Conservation (phyloP, 768 basidiomycete genomes). For the Pholiota conissans region DNA sequence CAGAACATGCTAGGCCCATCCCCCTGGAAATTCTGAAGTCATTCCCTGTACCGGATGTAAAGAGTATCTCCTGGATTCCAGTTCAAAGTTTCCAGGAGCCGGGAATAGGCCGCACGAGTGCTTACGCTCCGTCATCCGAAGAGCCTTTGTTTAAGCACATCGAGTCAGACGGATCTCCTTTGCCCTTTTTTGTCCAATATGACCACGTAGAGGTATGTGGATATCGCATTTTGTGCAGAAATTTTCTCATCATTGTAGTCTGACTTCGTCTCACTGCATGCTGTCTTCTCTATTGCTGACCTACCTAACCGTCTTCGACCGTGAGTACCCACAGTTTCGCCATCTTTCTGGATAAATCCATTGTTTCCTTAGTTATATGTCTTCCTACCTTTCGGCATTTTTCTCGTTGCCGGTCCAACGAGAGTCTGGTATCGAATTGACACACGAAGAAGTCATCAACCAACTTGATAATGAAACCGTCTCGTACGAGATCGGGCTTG, state of each 20-base stretch:
- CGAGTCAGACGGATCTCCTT: conserved; percentile 57
- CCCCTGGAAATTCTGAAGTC: conserved; percentile 77
- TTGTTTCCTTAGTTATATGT: conserved; percentile 57
- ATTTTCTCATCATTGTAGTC: conserved; percentile 52
- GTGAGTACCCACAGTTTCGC: too few relatives aligned
- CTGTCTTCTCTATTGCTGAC: conserved; percentile 72
- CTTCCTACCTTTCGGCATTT: conserved; percentile 78
- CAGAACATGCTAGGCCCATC: conserved; percentile 81
- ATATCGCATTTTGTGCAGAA: not conserved
- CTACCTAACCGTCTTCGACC: conserved; percentile 77
- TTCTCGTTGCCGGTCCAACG: conserved; percentile 84
- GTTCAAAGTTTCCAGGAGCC: conserved; percentile 64
- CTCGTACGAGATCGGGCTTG: conserved; percentile 74
- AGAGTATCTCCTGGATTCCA: conserved; percentile 91
- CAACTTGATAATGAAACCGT: conserved; percentile 91
- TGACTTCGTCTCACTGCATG: conserved; percentile 85
- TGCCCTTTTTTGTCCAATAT: conserved; percentile 92
- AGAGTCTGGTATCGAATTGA: conserved; percentile 64
- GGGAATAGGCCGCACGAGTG: conserved; percentile 44
- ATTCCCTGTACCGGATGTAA: conserved; percentile 91
- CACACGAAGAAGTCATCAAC: conserved; percentile 90
- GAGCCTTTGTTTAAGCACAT: conserved; percentile 62
- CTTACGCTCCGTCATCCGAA: conserved; percentile 26
- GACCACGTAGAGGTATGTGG: conserved; percentile 80
- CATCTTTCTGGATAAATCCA: not conserved